phyloP scores from a whole-genome alignment of 2,329 filamentous ascomycete genomes.

The Trichoderma atroviride region DNA sequence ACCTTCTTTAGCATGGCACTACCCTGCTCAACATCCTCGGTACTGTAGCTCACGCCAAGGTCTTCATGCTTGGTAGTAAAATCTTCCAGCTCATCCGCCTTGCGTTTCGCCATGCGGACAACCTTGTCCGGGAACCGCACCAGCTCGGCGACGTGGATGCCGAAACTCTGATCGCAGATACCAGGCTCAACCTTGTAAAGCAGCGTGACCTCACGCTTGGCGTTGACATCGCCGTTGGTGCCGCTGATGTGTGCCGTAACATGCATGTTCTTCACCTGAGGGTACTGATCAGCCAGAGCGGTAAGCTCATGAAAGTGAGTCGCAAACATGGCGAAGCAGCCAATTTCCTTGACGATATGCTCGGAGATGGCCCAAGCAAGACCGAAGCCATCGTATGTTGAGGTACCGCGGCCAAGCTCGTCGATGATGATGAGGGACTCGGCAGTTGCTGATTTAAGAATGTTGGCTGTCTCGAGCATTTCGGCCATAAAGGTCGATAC shows the following conservation, averaged over 20 bases:
- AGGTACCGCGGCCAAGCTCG: conserved; percentile 93
- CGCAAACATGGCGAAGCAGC: conserved; percentile 91
- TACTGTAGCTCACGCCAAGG: conserved; percentile 64
- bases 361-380: conserved; percentile 99
- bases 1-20: conserved; percentile 83
- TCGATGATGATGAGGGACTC: conserved; percentile 99
- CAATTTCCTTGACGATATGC: conserved; percentile 93
- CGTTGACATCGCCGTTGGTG: conserved; percentile 43
- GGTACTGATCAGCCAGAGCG: conserved; percentile 81
- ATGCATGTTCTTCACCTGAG: conserved; percentile 89
- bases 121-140: conserved; percentile 97
- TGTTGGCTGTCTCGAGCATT: conserved; percentile 98
- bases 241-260: conserved; percentile 89
- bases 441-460: conserved; percentile 91
- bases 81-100: conserved; percentile 96
- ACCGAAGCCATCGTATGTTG: conserved; percentile 97
- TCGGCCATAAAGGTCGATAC: conserved; percentile 99
- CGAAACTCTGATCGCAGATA: conserved; percentile 95
- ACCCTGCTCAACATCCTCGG: conserved; percentile 87
- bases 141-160: conserved; percentile 96
- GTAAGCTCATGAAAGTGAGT: conserved; percentile 99
- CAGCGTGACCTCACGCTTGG: conserved; percentile 84
- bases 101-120: conserved; percentile 97
- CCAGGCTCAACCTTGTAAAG: conserved; percentile 96
- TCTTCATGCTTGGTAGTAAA: conserved; percentile 80